These are phyloP conservation scores for Chlamydomonas applanata DNA, from an alignment of 139 green algal species.

Conservation along the genomic window DNA sequence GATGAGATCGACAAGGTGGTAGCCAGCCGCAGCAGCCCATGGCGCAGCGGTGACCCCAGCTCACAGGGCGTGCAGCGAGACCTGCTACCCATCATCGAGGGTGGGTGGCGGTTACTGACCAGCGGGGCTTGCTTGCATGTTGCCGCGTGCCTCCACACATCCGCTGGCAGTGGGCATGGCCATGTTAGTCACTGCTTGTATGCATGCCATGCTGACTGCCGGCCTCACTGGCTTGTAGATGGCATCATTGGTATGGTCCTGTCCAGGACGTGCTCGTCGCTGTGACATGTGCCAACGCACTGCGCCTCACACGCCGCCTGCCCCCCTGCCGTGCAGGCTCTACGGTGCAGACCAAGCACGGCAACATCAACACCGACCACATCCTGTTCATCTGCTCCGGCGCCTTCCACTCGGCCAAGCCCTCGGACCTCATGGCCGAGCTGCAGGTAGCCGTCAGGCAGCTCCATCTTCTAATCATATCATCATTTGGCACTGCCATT, in stretches of 20 bases:
- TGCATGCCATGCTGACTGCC: background rate
- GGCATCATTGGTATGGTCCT: too few relatives aligned
- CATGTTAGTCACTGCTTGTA: background rate
- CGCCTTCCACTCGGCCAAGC: conserved; percentile 91
- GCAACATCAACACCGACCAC: conserved; percentile 94
- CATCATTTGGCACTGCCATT: too few relatives aligned
- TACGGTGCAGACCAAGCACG: conserved; percentile 82
- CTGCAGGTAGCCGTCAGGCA: conserved; percentile 36
- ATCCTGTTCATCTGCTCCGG: conserved; percentile 94
- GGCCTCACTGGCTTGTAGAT: too few relatives aligned
- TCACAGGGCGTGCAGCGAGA: conserved; percentile 91
- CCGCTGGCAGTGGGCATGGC: background rate
- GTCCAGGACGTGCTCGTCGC: too few relatives aligned
- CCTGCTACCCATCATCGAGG: conserved; percentile 96
- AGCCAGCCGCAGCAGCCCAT: background rate
- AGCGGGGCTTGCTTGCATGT: too few relatives aligned
- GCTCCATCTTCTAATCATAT: background rate
- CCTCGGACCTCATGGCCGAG: conserved; percentile 65
- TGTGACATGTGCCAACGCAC: too few relatives aligned
- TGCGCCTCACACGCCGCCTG: background rate
- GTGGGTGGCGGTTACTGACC: background rate
- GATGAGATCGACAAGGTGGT: conserved; percentile 91
- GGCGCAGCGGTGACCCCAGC: conserved; percentile 35
- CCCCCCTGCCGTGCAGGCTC: conserved; percentile 41
- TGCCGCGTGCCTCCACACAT: background rate